Percentiles rank a stretch among this genome's conserved stretches.
phyloP scores from a whole-genome alignment of 192 early-diverging fungal species.

The Neocallimastix lanati region DNA sequence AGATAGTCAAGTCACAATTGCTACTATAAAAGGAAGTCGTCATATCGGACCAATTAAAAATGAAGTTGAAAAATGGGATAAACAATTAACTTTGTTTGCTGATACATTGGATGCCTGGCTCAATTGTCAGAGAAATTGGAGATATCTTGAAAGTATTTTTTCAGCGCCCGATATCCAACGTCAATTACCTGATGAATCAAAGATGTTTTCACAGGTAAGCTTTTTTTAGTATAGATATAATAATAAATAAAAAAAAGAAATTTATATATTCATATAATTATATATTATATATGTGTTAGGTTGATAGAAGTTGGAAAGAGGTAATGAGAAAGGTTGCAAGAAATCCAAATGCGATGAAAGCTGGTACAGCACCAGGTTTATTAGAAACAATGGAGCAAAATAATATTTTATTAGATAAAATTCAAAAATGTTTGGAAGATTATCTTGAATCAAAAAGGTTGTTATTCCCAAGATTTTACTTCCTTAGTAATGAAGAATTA shows the following conservation, averaged over 20 bases:
- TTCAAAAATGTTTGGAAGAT: slow-evolving; percentile 46
- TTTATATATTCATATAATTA: too few relatives aligned
- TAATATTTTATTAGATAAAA: slow-evolving; percentile 35
- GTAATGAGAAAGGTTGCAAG: slow-evolving; percentile 30
- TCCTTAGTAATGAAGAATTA: slow-evolving; percentile 44
- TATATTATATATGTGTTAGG: too few relatives aligned
- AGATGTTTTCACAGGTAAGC: slow-evolving; percentile 9
- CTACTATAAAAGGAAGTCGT: slow-evolving; percentile 33
- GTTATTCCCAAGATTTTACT: slow-evolving; percentile 41
- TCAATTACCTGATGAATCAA: slow-evolving; percentile 41
- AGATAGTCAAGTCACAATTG: slow-evolving; percentile 38
- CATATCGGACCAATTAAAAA: slow-evolving; percentile 37
- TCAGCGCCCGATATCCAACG: slow-evolving; percentile 43
- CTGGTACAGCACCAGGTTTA: slow-evolving; percentile 30
- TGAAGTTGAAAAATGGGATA: slow-evolving; percentile 41
- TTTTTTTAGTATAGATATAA: too few relatives aligned
- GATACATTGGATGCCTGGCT: slow-evolving; percentile 40
- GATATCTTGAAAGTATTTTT: slow-evolving; percentile 39
- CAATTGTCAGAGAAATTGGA: slow-evolving; percentile 38
- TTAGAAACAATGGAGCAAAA: slow-evolving; percentile 39
- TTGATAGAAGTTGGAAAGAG: slow-evolving; percentile 42
- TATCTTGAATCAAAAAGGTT: slow-evolving; percentile 38
- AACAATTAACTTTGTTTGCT: slow-evolving; percentile 27
- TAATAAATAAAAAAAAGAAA: too few relatives aligned
- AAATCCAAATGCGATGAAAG: slow-evolving; percentile 47